phyloP scores from a whole-genome alignment of 768 basidiomycete genomes.

The Tremella yokohamensis region DNA sequence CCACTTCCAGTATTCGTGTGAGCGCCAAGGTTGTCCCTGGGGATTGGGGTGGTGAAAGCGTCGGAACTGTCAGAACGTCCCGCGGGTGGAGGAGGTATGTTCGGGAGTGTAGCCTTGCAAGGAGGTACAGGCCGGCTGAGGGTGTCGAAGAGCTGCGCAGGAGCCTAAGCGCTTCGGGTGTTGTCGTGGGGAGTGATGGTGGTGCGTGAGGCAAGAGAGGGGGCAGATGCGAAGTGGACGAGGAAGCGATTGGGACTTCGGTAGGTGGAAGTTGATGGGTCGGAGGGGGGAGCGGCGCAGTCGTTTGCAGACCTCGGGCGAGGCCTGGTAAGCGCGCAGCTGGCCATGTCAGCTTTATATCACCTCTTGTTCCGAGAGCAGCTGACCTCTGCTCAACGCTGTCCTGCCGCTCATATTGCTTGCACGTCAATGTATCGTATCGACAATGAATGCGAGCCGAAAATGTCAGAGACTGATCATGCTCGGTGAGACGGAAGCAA shows the following conservation, averaged over 20 bases:
- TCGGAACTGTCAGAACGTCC: slow-evolving; percentile 90
- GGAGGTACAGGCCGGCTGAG: slow-evolving; percentile 69
- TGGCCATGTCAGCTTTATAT: background rate
- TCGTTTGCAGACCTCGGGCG: slow-evolving; percentile 29
- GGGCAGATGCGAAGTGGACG: slow-evolving; percentile 21
- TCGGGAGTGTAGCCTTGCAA: slow-evolving; percentile 79
- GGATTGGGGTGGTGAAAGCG: slow-evolving; percentile 65
- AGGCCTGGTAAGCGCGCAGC: slow-evolving; percentile 6
- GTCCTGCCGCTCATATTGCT: no score
- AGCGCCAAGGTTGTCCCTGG: slow-evolving; percentile 82
- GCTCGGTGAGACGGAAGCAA: slow-evolving; percentile 1
- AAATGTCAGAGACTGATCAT: background rate
- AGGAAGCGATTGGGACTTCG: slow-evolving; percentile 14
- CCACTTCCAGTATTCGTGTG: slow-evolving; percentile 85
- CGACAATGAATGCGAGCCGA: background rate
- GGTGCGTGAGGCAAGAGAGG: slow-evolving; percentile 25
- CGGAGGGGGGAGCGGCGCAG: slow-evolving; percentile 36
- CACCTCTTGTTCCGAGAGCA: no score
- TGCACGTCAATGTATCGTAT: no score
- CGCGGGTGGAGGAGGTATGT: slow-evolving; percentile 85
- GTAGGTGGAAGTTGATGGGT: slow-evolving; percentile 16
- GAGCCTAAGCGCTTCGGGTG: slow-evolving; percentile 64
- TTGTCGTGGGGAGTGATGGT: slow-evolving; percentile 25
- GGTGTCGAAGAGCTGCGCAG: slow-evolving; percentile 74
- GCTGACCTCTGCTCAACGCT: no score